Conservation (phyloP, 192 early-diverging fungal species). For the Coemansia sp. region DNA sequence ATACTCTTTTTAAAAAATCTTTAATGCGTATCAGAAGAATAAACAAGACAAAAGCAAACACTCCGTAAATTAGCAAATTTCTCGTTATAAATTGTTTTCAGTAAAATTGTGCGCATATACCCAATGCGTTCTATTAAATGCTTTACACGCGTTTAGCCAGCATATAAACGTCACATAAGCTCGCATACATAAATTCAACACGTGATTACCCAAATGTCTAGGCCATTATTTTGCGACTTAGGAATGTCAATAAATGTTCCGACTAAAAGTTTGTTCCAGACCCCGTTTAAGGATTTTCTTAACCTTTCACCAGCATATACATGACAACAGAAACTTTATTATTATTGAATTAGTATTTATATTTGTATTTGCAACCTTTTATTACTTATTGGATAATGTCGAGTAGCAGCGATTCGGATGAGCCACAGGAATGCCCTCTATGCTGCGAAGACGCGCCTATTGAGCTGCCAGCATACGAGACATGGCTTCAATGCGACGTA, state of each 20-base stretch:
- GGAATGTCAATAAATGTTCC: background rate
- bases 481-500: conserved; percentile 69
- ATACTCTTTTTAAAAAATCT: background rate
- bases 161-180: background rate
- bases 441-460: conserved; percentile 47
- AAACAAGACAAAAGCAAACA: too few relatives aligned
- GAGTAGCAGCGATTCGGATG: conserved; percentile 43
- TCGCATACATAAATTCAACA: too few relatives aligned
- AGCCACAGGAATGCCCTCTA: conserved; percentile 46
- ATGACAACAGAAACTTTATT: background rate
- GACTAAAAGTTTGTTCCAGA: too few relatives aligned
- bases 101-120: background rate
- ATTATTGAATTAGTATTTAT: background rate
- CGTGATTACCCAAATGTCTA: background rate
- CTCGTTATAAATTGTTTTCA: too few relatives aligned
- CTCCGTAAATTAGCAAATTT: too few relatives aligned
- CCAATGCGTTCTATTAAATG: too few relatives aligned
- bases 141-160: background rate
- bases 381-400: background rate
- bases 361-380: background rate
- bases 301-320: too few relatives aligned
- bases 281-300: too few relatives aligned
- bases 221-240: background rate
- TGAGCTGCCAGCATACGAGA: conserved; percentile 50
- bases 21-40: background rate